phyloP scores from a whole-genome alignment of 768 basidiomycete species.

The Termitomyces sp. region DNA sequence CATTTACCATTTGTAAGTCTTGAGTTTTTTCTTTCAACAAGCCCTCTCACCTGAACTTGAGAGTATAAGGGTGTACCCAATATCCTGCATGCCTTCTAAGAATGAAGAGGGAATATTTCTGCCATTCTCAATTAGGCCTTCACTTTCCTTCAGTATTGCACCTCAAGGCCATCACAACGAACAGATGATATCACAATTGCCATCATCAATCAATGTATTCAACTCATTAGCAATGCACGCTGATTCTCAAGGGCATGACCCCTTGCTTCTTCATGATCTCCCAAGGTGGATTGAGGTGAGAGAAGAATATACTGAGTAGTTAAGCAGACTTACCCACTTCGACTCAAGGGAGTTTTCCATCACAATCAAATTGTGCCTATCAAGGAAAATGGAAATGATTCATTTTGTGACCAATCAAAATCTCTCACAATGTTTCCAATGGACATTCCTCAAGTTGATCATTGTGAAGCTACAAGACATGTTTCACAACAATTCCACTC shows the following conservation, averaged over 20 bases:
- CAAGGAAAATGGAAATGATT: not conserved
- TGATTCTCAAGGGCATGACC: not conserved
- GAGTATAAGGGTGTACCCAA: not conserved
- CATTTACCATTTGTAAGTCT: not conserved
- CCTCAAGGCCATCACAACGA: not conserved
- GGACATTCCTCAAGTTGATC: not conserved
- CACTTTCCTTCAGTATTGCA: not conserved
- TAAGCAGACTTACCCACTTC: not conserved
- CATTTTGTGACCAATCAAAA: not conserved
- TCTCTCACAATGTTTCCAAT: not conserved
- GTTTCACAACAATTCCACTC: not conserved
- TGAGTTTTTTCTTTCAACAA: not conserved
- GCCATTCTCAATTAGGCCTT: not conserved
- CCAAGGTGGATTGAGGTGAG: not conserved
- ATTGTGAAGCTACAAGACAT: not conserved
- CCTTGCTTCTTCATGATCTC: not conserved
- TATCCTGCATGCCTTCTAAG: not conserved
- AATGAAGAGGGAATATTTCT: not conserved
- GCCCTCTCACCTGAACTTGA: not conserved
- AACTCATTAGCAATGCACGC: no score
- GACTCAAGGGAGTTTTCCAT: not conserved
- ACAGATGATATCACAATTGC: not conserved
- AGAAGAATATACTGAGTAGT: not conserved
- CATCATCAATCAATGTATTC: not conserved
- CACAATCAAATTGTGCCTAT: not conserved